Percentiles rank a stretch among this genome's conserved stretches.
Conservation (phyloP, 208 protist genomes). For the Leishmania turanica region DNA sequence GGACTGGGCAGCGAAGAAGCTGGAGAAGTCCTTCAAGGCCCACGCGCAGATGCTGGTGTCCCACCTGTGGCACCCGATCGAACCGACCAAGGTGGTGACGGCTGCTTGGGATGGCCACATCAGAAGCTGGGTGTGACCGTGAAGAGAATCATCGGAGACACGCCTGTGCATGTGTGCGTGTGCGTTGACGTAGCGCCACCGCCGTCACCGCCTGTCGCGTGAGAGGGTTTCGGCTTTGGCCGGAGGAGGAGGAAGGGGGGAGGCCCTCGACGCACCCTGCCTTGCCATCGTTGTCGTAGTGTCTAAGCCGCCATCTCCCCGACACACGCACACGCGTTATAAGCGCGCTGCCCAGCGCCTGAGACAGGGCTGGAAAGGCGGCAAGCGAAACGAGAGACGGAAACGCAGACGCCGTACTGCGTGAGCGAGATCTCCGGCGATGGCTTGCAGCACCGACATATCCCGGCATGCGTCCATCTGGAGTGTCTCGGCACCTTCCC, state of each 20-base stretch:
- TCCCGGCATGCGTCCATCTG: background rate
- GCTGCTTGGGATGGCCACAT: constrained; percentile 95
- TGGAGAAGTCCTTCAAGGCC: constrained; percentile 83
- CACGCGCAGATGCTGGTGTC: constrained; percentile 89
- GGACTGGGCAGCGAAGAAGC: constrained; percentile 91
- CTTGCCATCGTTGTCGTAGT: constrained; percentile 21
- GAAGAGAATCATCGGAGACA: background rate
- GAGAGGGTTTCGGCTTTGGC: background rate
- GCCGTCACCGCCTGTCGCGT: background rate
- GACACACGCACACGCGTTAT: background rate
- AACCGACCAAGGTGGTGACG: constrained; percentile 90
- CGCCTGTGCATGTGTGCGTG: background rate
- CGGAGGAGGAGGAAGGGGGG: background rate
- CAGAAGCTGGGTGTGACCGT: constrained; percentile 84
- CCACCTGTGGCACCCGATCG: constrained; percentile 94
- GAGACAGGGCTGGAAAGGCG: background rate
- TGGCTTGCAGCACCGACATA: background rate
- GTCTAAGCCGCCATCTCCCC: background rate
- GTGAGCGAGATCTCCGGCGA: background rate
- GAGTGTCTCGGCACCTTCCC: background rate
- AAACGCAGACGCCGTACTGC: background rate
- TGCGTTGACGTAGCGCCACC: background rate
- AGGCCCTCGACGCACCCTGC: background rate
- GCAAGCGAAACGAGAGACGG: background rate
- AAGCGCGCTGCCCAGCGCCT: background rate